Evolutionary conservation across 192 early-diverging fungal species (phyloP).

Genomic region (Backusella parvicylindrica): DNA sequence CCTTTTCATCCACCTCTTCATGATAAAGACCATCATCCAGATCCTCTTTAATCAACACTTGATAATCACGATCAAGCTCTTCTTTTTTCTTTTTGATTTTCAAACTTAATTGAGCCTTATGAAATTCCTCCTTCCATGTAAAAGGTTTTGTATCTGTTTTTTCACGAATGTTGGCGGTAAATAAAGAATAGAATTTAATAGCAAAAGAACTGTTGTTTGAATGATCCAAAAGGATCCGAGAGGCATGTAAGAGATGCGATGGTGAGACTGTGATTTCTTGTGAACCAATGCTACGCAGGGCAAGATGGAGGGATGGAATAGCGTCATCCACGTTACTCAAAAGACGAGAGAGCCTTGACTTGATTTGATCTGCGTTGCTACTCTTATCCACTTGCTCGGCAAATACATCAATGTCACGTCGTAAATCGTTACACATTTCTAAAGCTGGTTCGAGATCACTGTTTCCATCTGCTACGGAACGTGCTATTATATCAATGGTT

Average conservation of each 20-base stretch:
- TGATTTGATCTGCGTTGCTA: constrained; percentile 27
- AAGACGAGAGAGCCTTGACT: constrained; percentile 1
- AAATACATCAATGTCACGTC: constrained; percentile 50
- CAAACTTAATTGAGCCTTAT: constrained; percentile 44
- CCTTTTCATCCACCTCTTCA: constrained; percentile 44
- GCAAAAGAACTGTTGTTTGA: constrained; percentile 36
- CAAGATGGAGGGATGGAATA: constrained; percentile 35
- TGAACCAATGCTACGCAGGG: constrained; percentile 29
- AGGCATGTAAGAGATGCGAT: constrained; percentile 47
- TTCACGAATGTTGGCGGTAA: constrained; percentile 59
- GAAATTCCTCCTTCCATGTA: constrained; percentile 83
- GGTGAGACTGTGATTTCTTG: constrained; percentile 13
- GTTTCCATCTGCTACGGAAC: constrained; percentile 61
- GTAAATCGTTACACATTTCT: constrained; percentile 50
- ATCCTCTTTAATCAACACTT: constrained; percentile 60
- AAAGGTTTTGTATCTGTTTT: constrained; percentile 59
- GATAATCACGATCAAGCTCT: constrained; percentile 37
- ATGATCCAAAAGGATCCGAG: constrained; percentile 40
- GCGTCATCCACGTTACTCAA: constrained; percentile 29
- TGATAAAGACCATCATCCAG: constrained; percentile 77
- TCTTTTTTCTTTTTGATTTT: background rate
- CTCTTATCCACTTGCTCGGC: constrained; percentile 1
- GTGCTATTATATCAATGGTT: constrained; percentile 67
- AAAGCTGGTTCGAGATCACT: constrained; percentile 52
- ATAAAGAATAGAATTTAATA: constrained; percentile 65